Evolutionary conservation across 805 yeast species (phyloP).

Genomic region (Osmozyma mogii): DNA sequence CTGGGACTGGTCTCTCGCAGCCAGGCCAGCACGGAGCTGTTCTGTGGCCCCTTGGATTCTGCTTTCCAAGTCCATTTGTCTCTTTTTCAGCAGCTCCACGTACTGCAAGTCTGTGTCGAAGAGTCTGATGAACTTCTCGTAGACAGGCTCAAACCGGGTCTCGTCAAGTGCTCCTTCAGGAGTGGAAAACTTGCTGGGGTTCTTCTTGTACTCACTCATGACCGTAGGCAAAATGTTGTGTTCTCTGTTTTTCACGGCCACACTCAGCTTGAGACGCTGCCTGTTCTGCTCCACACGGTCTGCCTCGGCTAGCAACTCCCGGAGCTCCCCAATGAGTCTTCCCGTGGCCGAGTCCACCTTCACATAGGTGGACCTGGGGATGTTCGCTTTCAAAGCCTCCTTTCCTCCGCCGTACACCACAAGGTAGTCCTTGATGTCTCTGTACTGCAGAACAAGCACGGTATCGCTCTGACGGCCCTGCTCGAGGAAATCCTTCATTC

Average conservation of each 20-base stretch:
- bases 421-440: conserved; percentile 40
- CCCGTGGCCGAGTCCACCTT: conserved; percentile 26
- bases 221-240: conserved; percentile 46
- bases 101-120: conserved; percentile 44
- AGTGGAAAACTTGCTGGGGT: conserved; percentile 9
- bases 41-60: conserved; percentile 10
- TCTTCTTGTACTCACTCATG: conserved; percentile 36
- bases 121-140: conserved; percentile 34
- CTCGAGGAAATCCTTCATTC: conserved; percentile 40
- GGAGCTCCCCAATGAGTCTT: conserved; percentile 24
- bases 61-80: conserved; percentile 17
- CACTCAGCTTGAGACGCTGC: conserved; percentile 28
- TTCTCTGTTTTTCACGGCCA: conserved; percentile 39
- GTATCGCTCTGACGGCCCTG: conserved; percentile 61
- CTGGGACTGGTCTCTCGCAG: conserved; percentile 14
- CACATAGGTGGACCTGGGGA: conserved; percentile 35
- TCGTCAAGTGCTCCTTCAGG: conserved; percentile 16
- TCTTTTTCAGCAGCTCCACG: conserved; percentile 30
- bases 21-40: conserved; percentile 6
- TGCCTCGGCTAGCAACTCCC: conserved; percentile 24
- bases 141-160: conserved; percentile 28
- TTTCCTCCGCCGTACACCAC: conserved; percentile 36
- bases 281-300: conserved; percentile 28
- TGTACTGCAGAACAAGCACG: conserved; percentile 39
- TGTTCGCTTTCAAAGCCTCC: conserved; percentile 20